Base-by-base conservation (phyloP, 1,284 basidiomycete species). In the Phlebopus sp. region DNA sequence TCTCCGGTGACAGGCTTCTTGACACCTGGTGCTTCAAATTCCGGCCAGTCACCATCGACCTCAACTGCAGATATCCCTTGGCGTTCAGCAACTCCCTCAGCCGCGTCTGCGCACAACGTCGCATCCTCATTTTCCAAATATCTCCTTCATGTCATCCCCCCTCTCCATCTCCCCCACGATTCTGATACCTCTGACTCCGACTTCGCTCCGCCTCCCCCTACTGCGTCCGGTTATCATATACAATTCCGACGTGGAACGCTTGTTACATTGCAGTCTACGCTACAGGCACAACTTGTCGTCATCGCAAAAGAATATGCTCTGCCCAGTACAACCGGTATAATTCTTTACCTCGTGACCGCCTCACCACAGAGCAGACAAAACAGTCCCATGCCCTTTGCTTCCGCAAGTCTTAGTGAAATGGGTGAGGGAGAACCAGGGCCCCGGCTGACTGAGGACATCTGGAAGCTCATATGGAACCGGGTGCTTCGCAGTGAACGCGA, bases 281-380 rank as follows among this genome's bases (percentile, higher is more conserved):
- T 91, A 4, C 82, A 86, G 47, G 75, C 81, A 2, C 89, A 91
- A 59, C 69, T 91, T 5, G 70, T 72, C 36, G 85, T 86, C n/a
- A 90, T 91, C 44, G 86, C 90, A n/a, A 83, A 83, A 62, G 90
- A 93, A 67, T 93, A 92, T 62, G 86, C 86, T 8, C 72, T 93
- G 11, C 90, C 90, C 1, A 90, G 86, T 56, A 86, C 86, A 0
- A 68, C 78, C 13, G 90, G 91, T 13, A 69, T 93, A 46, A 71
- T 90, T 37, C 72, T 93, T 3, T 93, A 90, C 62, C 79, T 93
- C 37, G 74, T 89, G 38, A 72, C 75, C 18, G 64, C 72, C 34
- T 56, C 72, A 46, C 54, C 69, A n/a, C 57, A 55, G 35, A 55
- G 49, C 31, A 43, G 49, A 36, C 48, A 55, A 15, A 49, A 46